Evolutionary conservation across 805 yeast genomes (phyloP), one percentile per base, ranked within the genome.

Genomic region (Clavispora phyllophila): DNA sequence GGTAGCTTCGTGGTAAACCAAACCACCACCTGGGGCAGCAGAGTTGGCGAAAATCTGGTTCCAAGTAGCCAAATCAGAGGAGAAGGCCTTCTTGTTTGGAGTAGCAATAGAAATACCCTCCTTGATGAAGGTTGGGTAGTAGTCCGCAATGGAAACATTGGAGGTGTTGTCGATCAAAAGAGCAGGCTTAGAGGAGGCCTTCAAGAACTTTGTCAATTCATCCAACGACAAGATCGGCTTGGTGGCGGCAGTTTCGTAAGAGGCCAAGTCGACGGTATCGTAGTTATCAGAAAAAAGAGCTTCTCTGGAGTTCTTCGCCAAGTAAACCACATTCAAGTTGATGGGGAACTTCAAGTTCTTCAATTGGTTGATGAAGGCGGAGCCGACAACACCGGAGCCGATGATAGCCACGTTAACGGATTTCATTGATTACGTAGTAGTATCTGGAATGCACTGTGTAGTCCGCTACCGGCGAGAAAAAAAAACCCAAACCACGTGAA

Each of bases 71-170:
- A 85, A 66, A 43, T 79, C 84, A 34, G 89, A 75, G 9, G 97
- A 89, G 60, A 93, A 93, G 0, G 95, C 99, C 75, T 93, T 93
- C 68, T 93, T 93, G 76, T 93, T 93, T 53, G 99, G 99, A 36
- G 99, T 93, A 15, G 98, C 99, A 56, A 93, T 80, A 36, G 96
- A 88, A 51, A 93, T 81, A 29, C 96, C 96, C 46, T 73, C 77
- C 51, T 75, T 63, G 48, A 91, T 72, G 56, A 93, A 81, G 31
- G 71, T 63, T 36, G 96, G 86, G 65, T 93, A 93, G 41, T 78
- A 76, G 35, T 76, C 73, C 36, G 98, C 96, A 53, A 91, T 68
- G 6, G 75, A 61, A 49, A 78, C 86, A 63, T 82, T 86, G 24
- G 98, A 89, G 39, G 99, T 93, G 76, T 93, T 93, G 68, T 93